Percentiles rank a stretch among this genome's conserved stretches.
phyloP scores from a whole-genome alignment of 495 filamentous ascomycete genomes.

The Rhypophila decipiens region DNA sequence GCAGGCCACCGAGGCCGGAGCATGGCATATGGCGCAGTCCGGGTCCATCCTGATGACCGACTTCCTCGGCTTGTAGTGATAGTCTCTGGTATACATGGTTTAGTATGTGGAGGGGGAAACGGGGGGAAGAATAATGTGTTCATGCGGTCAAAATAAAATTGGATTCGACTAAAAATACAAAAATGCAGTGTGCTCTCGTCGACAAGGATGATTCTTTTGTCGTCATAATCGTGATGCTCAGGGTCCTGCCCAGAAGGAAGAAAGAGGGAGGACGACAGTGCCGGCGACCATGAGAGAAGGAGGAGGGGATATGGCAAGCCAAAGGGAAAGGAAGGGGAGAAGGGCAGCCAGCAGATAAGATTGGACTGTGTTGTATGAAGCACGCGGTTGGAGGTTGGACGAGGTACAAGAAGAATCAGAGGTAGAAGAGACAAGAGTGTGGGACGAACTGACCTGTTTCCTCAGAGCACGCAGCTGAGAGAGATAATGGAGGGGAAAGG shows the following conservation, averaged over 20 bases:
- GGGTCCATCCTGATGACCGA: slow-evolving; percentile 56
- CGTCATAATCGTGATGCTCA: slow-evolving; percentile 22
- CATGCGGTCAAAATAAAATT: slow-evolving; percentile 13
- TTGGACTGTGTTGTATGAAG: not conserved
- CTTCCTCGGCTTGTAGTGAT: slow-evolving; percentile 35
- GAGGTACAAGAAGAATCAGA: slow-evolving; percentile 14
- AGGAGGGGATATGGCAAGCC: slow-evolving; percentile 1
- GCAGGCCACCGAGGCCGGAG: slow-evolving; percentile 54
- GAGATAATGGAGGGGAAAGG: slow-evolving; percentile 4
- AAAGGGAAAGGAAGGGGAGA: slow-evolving; percentile 8
- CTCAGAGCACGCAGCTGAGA: slow-evolving; percentile 20
- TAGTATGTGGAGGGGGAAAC: slow-evolving; percentile 33
- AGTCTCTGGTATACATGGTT: slow-evolving; percentile 46
- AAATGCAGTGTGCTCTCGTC: slow-evolving; percentile 23
- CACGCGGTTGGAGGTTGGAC: not conserved
- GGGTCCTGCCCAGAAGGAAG: slow-evolving; percentile 25
- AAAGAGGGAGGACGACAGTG: slow-evolving; percentile 6
- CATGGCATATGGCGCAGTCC: slow-evolving; percentile 65
- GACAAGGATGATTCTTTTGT: slow-evolving; percentile 21
- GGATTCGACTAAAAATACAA: slow-evolving; percentile 22
- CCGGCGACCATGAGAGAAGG: slow-evolving; percentile 4
- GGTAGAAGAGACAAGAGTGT: slow-evolving; percentile 20
- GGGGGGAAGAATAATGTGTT: slow-evolving; percentile 18
- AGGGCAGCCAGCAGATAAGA: slow-evolving; percentile 21
- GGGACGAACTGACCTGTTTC: slow-evolving; percentile 36